A percentile compares a stretch with the other conserved stretches of the same genome.
phyloP scores from a whole-genome alignment of 228 moss, liverwort and hornwort species.

The Sphagnum magellanicum region DNA sequence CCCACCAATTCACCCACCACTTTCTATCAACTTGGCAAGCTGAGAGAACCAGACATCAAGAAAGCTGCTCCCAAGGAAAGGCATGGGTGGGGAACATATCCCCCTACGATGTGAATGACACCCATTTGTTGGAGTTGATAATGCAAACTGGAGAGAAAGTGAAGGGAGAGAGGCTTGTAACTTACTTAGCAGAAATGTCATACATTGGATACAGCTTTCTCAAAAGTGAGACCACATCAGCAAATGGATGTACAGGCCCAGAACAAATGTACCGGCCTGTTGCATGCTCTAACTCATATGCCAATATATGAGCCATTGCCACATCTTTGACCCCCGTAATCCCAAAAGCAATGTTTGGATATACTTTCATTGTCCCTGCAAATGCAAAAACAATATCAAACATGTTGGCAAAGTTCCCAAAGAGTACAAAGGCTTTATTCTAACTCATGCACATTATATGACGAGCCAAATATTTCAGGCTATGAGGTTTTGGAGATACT shows the following conservation, averaged over 20 bases:
- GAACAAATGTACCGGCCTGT: constrained; percentile 14
- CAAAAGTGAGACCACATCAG: constrained; percentile 1
- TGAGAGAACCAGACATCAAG: too few species aligned
- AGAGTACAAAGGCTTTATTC: neutral
- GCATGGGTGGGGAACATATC: too few species aligned
- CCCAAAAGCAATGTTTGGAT: neutral
- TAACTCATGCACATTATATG: too few species aligned
- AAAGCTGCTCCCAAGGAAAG: too few species aligned
- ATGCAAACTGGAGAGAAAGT: too few species aligned
- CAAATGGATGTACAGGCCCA: neutral
- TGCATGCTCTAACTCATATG: constrained; percentile 15
- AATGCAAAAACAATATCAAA: too few species aligned
- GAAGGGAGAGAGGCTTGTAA: neutral
- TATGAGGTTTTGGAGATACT: neutral
- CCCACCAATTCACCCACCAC: too few species aligned
- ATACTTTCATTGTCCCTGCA: constrained; percentile 14
- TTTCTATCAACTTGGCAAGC: too few species aligned
- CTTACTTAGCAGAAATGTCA: constrained; percentile 24
- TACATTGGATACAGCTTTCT: constrained; percentile 5
- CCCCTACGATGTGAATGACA: too few species aligned
- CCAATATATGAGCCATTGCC: constrained; percentile 17
- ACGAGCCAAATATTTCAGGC: too few species aligned
- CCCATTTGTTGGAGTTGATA: too few species aligned
- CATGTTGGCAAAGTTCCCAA: too few species aligned
- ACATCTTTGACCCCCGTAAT: constrained; percentile 25